These are phyloP conservation scores for Monosporascus sp. DNA, from an alignment of 2,329 filamentous ascomycete species.

Conservation along the genomic window DNA sequence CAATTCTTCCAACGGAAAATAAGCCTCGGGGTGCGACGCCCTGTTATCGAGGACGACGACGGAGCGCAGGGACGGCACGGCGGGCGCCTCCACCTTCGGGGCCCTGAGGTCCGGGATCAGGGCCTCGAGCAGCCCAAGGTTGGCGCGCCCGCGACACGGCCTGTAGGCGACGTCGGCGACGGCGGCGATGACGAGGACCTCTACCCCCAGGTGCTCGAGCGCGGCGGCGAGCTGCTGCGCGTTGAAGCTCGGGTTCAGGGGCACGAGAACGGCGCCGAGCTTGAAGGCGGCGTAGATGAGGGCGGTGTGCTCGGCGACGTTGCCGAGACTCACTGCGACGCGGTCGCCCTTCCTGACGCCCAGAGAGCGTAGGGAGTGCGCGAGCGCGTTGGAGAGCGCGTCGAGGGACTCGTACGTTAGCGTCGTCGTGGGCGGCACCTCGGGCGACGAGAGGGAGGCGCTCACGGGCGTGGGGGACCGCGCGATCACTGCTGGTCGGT, in stretches of 20 bases:
- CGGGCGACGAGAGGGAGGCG: conserved; percentile 19
- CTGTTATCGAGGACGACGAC: conserved; percentile 81
- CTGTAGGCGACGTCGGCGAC: conserved; percentile 78
- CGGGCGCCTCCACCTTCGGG: conserved; percentile 32
- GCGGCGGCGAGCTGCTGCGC: conserved; percentile 71
- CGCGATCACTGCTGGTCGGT: conserved; percentile 54
- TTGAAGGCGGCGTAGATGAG: conserved; percentile 90
- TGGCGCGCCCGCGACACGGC: conserved; percentile 48
- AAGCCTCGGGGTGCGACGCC: conserved; percentile 34
- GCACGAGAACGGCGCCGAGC: conserved; percentile 89
- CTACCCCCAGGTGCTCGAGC: conserved; percentile 66
- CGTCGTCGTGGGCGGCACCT: conserved; percentile 57
- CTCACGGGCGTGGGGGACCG: conserved; percentile 34
- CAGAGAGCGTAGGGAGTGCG: conserved; percentile 60
- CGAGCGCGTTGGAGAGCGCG: conserved; percentile 67
- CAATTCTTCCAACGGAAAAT: conserved; percentile 38
- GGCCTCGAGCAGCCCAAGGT: conserved; percentile 40
- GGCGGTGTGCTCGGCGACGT: conserved; percentile 75
- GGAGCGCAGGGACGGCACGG: conserved; percentile 63
- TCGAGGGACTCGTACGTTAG: conserved; percentile 76
- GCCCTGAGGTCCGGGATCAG: conserved; percentile 39
- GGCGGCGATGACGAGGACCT: conserved; percentile 75
- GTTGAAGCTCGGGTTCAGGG: conserved; percentile 87
- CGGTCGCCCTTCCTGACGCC: conserved; percentile 79
- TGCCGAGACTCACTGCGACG: conserved; percentile 82